A percentile compares a stretch with the other conserved stretches of the same genome.
Evolutionary conservation across 75 land plant species (phyloP).

Genomic region (Selaginella tamariscina): DNA sequence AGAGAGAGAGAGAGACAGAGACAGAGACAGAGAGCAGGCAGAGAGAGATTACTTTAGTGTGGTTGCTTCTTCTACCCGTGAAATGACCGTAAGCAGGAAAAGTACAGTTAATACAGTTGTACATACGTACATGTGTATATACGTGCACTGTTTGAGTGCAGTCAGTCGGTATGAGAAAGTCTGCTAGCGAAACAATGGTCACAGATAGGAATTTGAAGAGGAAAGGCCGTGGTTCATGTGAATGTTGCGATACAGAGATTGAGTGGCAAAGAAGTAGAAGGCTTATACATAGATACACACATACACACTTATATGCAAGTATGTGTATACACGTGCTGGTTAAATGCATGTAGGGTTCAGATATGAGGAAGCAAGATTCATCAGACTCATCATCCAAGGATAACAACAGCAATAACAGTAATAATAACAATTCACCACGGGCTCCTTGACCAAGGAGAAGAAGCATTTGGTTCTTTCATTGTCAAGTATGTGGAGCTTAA

Average conservation of each 20-base stretch:
- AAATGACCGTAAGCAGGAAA: too few relatives aligned
- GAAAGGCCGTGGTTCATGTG: neutral
- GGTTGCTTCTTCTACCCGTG: too few relatives aligned
- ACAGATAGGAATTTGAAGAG: neutral
- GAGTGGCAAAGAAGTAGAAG: too few relatives aligned
- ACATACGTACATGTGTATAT: too few relatives aligned
- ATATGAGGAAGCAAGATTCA: neutral
- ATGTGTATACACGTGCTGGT: neutral
- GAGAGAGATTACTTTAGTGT: too few relatives aligned
- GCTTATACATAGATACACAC: too few relatives aligned
- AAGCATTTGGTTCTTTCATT: slow-evolving; percentile 19
- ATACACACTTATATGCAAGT: too few relatives aligned
- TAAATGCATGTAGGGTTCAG: neutral
- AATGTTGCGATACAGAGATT: too few relatives aligned
- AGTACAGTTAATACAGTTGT: too few relatives aligned
- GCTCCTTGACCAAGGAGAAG: slow-evolving; percentile 15
- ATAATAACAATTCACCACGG: neutral
- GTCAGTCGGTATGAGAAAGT: slow-evolving; percentile 14
- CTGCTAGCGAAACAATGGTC: slow-evolving; percentile 14
- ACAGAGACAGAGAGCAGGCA: too few relatives aligned
- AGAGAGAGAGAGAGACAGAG: too few relatives aligned
- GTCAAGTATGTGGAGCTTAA: too few relatives aligned
- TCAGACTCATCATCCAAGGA: neutral
- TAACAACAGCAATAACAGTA: neutral
- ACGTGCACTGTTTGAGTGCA: slow-evolving; percentile 6